A percentile compares a stretch with the other conserved stretches of the same genome.
Conservation (phyloP, 2,329 filamentous ascomycete species). For the Talaromyces amestolkiae region DNA sequence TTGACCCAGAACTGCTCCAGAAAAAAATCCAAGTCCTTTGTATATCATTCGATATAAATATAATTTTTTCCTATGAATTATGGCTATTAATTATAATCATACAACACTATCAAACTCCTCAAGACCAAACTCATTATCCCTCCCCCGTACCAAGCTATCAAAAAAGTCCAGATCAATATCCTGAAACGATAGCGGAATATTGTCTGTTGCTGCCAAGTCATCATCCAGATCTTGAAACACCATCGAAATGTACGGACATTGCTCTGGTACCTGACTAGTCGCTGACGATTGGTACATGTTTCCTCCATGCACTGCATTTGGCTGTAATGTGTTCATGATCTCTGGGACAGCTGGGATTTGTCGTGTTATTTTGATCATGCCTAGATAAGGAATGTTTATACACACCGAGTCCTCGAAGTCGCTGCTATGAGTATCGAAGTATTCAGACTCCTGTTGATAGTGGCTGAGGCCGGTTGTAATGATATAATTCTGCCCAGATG, state of each 20-base stretch:
- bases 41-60: no score
- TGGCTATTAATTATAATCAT: background rate
- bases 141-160: constrained; percentile 8
- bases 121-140: background rate
- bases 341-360: background rate
- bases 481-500: background rate
- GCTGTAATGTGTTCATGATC: background rate
- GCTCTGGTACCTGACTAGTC: background rate
- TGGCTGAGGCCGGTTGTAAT: background rate
- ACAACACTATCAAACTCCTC: background rate
- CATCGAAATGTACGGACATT: background rate
- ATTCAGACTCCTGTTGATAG: background rate
- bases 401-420: background rate
- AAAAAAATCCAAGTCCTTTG: no score
- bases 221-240: background rate
- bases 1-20: no score
- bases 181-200: background rate
- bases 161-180: constrained; percentile 14
- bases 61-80: no score
- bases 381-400: constrained; percentile 11
- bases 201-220: background rate
- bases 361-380: constrained; percentile 4
- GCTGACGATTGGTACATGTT: background rate
- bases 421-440: background rate
- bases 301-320: background rate